Conservation (phyloP, 345 rosid species). For the Arabidopsis suecica region DNA sequence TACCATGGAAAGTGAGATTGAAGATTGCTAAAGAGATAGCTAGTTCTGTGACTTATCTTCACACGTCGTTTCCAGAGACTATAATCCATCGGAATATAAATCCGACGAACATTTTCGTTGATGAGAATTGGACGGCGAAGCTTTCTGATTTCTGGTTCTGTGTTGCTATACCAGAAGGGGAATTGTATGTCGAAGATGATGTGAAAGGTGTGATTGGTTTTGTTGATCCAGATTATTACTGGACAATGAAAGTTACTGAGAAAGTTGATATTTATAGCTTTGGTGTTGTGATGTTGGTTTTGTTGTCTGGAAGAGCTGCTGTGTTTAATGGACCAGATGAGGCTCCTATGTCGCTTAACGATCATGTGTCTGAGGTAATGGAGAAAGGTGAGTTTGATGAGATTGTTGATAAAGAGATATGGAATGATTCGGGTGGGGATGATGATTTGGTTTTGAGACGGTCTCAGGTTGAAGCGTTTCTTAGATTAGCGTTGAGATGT, state of each 20-base stretch:
- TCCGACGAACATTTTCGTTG: slow-evolving; percentile 31
- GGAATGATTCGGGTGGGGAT: slow-evolving; percentile 25
- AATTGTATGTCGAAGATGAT: slow-evolving; percentile 31
- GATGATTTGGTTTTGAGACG: slow-evolving; percentile 24
- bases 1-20: slow-evolving; percentile 37
- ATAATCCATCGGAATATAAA: slow-evolving; percentile 40
- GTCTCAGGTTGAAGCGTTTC: slow-evolving; percentile 39
- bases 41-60: slow-evolving; percentile 28
- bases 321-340: slow-evolving; percentile 29
- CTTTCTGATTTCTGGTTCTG: slow-evolving; percentile 42
- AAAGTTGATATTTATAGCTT: slow-evolving; percentile 40
- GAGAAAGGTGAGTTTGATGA: slow-evolving; percentile 35
- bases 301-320: slow-evolving; percentile 43
- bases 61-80: slow-evolving; percentile 37
- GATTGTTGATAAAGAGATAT: slow-evolving; percentile 35
- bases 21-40: slow-evolving; percentile 40
- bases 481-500: slow-evolving; percentile 37
- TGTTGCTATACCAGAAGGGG: slow-evolving; percentile 42
- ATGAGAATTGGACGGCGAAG: slow-evolving; percentile 35
- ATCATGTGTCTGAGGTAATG: slow-evolving; percentile 38
- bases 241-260: slow-evolving; percentile 40
- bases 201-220: slow-evolving; percentile 38
- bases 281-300: slow-evolving; percentile 42
- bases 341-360: slow-evolving; percentile 31
- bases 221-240: slow-evolving; percentile 43